These are phyloP conservation scores for Lanmaoa pseudosensibilis DNA, from an alignment of 768 basidiomycete genomes.

Conservation along the genomic window DNA sequence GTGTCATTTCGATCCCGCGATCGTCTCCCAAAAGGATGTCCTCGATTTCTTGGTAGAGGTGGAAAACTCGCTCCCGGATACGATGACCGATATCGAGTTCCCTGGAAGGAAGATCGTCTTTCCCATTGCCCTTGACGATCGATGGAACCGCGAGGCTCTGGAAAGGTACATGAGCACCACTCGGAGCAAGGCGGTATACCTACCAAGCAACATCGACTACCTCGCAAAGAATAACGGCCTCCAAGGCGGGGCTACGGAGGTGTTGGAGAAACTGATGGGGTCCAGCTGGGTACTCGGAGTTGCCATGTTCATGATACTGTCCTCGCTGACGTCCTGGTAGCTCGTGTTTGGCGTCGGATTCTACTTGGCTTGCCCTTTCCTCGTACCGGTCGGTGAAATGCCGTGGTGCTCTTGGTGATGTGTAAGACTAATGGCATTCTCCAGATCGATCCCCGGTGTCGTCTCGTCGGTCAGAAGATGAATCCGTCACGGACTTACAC, in stretches of 20 bases:
- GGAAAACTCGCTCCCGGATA: slow-evolving; percentile 41
- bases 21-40: slow-evolving; percentile 43
- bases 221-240: slow-evolving; percentile 64
- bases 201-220: slow-evolving; percentile 70
- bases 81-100: slow-evolving; percentile 43
- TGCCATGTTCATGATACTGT: not conserved
- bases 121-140: slow-evolving; percentile 63
- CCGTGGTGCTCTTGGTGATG: too few relatives aligned
- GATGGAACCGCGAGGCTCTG: slow-evolving; percentile 55
- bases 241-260: slow-evolving; percentile 41
- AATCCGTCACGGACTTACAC: slow-evolving; percentile 71
- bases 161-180: slow-evolving; percentile 55
- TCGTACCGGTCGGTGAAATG: slow-evolving; percentile 48
- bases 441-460: slow-evolving; percentile 57
- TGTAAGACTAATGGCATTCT: not conserved
- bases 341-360: slow-evolving; percentile 64
- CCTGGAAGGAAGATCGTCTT: slow-evolving; percentile 55
- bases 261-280: slow-evolving; percentile 44
- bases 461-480: slow-evolving; percentile 71
- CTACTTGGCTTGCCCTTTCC: slow-evolving; percentile 63
- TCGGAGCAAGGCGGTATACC: slow-evolving; percentile 58
- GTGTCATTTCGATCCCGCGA: slow-evolving; percentile 50
- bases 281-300: slow-evolving; percentile 48
- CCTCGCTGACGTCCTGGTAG: slow-evolving; percentile 33
- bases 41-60: slow-evolving; percentile 41